Percentiles rank a stretch among this genome's conserved stretches.
Conservation (phyloP, 345 rosid genomes). For the Passiflora organensis region DNA sequence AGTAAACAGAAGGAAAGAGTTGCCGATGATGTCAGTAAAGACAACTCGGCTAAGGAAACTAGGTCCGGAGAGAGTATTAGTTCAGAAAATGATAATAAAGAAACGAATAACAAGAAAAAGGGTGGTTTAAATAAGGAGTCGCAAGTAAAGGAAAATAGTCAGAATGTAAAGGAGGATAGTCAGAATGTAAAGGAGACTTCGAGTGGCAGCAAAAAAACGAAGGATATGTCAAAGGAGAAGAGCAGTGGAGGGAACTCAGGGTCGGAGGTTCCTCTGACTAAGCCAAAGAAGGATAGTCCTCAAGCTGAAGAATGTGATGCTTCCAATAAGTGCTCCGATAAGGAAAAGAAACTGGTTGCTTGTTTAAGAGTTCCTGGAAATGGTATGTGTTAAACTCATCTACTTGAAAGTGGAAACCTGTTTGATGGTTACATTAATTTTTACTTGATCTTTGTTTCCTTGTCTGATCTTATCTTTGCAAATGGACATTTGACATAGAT, state of each 20-base stretch:
- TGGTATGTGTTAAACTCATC: slow-evolving; percentile 33
- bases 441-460: not conserved
- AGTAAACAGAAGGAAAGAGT: slow-evolving; percentile 1
- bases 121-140: slow-evolving; percentile 13
- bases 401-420: not conserved
- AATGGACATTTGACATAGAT: not conserved
- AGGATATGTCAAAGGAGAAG: slow-evolving; percentile 16
- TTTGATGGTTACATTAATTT: not conserved
- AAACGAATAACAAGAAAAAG: not conserved
- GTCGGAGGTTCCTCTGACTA: not conserved
- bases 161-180: slow-evolving; percentile 10
- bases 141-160: slow-evolving; percentile 9
- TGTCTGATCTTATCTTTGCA: too few relatives aligned
- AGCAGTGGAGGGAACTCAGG: slow-evolving; percentile 9
- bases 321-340: slow-evolving; percentile 53
- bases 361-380: slow-evolving; percentile 79
- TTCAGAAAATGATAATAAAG: not conserved
- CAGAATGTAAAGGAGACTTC: slow-evolving; percentile 9
- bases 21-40: not conserved
- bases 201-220: slow-evolving; percentile 6
- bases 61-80: slow-evolving; percentile 8
- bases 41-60: not conserved
- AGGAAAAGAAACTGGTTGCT: slow-evolving; percentile 52
- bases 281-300: slow-evolving; percentile 28
- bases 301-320: slow-evolving; percentile 63